Evolutionary conservation across 805 yeast species (phyloP), one percentile per base, ranked within the genome.

Genomic region (Suhomyces sp.): DNA sequence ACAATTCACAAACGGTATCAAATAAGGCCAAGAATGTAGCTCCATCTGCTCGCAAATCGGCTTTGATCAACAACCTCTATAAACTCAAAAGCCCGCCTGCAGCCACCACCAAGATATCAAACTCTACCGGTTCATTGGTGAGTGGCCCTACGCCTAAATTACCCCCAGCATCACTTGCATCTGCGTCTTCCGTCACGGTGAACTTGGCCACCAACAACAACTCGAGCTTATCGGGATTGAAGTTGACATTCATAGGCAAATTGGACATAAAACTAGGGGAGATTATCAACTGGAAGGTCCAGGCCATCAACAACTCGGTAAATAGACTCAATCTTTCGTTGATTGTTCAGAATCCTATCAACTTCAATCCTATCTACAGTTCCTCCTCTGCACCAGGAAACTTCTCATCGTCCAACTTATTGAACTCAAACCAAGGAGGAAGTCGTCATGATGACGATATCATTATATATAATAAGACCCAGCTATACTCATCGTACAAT

Each of bases 241-340:
- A 73, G 13, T 71, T 87, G 12, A 79, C 86, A 3, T 81, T 87
- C 52, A 72, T 78, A 4, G 94, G 96, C 0, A 80, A 81, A 9
- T 79, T 86, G 5, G 73, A 77, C 40, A 83, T 86, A 4, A 72
- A 75, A 57, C 66, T 85, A 8, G 93, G 94, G 2, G 78, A 81
- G 40, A 72, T 75, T 2, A 81, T 81, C 62, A 77, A 73, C 49
- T 84, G 92, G 87, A 77, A 77, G 46, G 73, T 88, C 12, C 87
- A 83, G 58, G 83, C 86, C 1, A 77, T 86, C 48, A 88, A 88
- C 69, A 77, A 76, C 53, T 78, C 87, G 1, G 57, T 67, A n/a
- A 75, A 75, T 21, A 62, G 74, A 15, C 67, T 86, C 54, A 79
- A 81, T 49, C 63, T 87, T 44, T 74, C 87, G 3, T 67, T 87